These are phyloP conservation scores for Cyberlindnera meyerae DNA, from an alignment of 805 yeast genomes.

Conservation along the genomic window DNA sequence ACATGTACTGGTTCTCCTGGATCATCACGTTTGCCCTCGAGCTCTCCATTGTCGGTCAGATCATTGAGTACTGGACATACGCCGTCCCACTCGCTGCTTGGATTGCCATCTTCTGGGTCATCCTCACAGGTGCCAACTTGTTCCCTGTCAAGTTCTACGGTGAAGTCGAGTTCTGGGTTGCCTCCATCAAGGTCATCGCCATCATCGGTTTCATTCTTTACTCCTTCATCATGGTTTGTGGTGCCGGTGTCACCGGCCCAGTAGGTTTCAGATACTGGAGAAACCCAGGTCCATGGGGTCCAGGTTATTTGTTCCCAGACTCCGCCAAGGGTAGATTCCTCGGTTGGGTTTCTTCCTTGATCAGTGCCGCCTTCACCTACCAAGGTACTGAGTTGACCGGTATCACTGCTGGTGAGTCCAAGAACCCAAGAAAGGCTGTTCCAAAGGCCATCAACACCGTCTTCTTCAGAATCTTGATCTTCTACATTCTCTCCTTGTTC, in stretches of 20 bases:
- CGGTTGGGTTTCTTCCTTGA: slow-evolving; percentile 65
- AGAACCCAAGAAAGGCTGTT: slow-evolving; percentile 64
- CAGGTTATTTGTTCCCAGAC: slow-evolving; percentile 49
- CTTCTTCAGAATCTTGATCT: slow-evolving; percentile 56
- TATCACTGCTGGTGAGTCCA: slow-evolving; percentile 69
- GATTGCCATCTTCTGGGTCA: slow-evolving; percentile 61
- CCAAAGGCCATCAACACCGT: slow-evolving; percentile 72
- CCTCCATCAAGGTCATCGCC: slow-evolving; percentile 60
- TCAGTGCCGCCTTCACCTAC: slow-evolving; percentile 74
- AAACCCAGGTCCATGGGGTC: slow-evolving; percentile 73
- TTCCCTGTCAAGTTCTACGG: slow-evolving; percentile 70
- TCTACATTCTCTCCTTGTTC: slow-evolving; percentile 60
- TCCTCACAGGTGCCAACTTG: slow-evolving; percentile 49
- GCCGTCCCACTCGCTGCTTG: slow-evolving; percentile 69
- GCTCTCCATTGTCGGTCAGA: slow-evolving; percentile 65
- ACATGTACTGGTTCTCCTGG: slow-evolving; percentile 77
- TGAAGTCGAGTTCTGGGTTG: slow-evolving; percentile 73
- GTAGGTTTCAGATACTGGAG: slow-evolving; percentile 81
- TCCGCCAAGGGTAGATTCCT: slow-evolving; percentile 52
- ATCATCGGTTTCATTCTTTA: slow-evolving; percentile 67
- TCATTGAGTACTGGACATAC: slow-evolving; percentile 59
- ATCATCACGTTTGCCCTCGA: slow-evolving; percentile 73
- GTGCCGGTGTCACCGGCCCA: slow-evolving; percentile 66
- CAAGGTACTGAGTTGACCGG: slow-evolving; percentile 79
- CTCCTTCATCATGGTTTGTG: slow-evolving; percentile 67